Evolutionary conservation across 176 grass and related monocot species (phyloP).

Genomic region (Oryza officinalis): DNA sequence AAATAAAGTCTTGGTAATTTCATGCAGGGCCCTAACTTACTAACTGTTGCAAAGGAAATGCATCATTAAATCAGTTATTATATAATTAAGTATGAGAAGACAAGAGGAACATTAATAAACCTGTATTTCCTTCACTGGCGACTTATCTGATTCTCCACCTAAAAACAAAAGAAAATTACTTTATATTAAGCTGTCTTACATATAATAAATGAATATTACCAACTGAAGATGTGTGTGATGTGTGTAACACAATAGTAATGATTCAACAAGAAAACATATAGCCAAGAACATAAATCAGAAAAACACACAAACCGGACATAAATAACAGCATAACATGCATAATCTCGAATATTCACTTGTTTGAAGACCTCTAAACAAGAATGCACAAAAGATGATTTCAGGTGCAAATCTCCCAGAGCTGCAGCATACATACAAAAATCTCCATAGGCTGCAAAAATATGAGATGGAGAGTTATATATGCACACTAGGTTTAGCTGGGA

Average conservation of each 20-base stretch:
- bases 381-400: not conserved
- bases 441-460: not conserved
- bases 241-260: not conserved
- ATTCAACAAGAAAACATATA: constrained; percentile 4
- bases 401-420: not conserved
- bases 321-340: not conserved
- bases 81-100: not conserved
- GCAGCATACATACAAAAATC: not conserved
- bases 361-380: not conserved
- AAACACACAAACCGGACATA: not conserved
- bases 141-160: constrained; percentile 29
- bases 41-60: not conserved
- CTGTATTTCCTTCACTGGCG: constrained; percentile 38
- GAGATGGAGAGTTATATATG: not conserved
- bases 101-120: constrained; percentile 16
- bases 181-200: constrained; percentile 14
- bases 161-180: constrained; percentile 19
- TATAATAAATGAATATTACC: constrained; percentile 12
- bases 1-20: constrained; percentile 4
- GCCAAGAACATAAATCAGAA: not conserved
- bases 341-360: not conserved
- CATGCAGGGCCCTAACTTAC: constrained; percentile 3
- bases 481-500: no score
- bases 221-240: constrained; percentile 2
- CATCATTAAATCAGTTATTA: constrained; percentile 13